phyloP scores from a whole-genome alignment of 2,329 filamentous ascomycete species.

The Penicillium griseofulvum region DNA sequence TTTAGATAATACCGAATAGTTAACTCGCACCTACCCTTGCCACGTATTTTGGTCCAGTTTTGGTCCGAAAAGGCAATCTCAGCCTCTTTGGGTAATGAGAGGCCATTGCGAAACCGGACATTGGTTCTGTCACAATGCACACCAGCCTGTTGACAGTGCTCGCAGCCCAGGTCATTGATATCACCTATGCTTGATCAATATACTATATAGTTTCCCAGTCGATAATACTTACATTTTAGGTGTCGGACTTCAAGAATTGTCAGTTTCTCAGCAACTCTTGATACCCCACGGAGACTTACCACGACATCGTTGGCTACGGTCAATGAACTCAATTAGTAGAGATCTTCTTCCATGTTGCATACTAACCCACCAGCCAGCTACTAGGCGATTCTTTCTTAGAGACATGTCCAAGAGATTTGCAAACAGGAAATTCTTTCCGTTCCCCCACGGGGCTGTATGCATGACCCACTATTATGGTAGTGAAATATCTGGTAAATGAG shows the following conservation, averaged over 20 bases:
- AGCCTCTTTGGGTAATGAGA: conserved; percentile 11
- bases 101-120: conserved; percentile 23
- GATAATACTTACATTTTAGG: conserved; percentile 20
- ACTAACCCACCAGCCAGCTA: conserved; percentile 21
- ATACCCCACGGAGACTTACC: conserved; percentile 10
- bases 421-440: conserved; percentile 16
- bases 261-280: background rate
- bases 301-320: conserved; percentile 24
- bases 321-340: conserved; percentile 8
- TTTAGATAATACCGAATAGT: background rate
- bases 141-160: conserved; percentile 16
- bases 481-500: background rate
- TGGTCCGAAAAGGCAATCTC: conserved; percentile 16
- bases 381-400: conserved; percentile 18
- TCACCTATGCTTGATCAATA: conserved; percentile 18
- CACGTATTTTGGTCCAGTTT: conserved; percentile 17
- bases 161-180: conserved; percentile 11
- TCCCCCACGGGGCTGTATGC: background rate
- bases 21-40: conserved; percentile 9
- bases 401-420: conserved; percentile 12
- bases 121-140: conserved; percentile 20
- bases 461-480: background rate
- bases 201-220: background rate
- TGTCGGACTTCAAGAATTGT: conserved; percentile 18
- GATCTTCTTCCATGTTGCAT: background rate